Percentiles rank a stretch among this genome's conserved stretches.
These are phyloP conservation scores for Leucocoprinus birnbaumii DNA, from an alignment of 768 basidiomycete genomes.

Conservation along the genomic window DNA sequence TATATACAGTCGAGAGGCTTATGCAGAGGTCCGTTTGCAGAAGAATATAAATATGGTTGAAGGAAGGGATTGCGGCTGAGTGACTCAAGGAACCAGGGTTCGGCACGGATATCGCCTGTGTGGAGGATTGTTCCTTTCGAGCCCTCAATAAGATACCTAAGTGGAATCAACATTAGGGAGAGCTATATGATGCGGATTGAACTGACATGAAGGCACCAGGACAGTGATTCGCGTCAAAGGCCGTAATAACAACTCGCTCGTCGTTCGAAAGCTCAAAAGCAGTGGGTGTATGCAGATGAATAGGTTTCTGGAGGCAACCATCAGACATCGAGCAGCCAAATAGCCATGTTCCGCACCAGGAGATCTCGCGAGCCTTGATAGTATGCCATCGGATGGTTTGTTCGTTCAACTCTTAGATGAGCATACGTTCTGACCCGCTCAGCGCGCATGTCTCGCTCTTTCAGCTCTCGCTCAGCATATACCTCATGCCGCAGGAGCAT, in stretches of 20 bases:
- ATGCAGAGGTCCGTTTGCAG: conserved; percentile 17
- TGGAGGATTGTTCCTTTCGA: conserved; percentile 71
- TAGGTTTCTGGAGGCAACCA: conserved; percentile 50
- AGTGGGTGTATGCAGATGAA: conserved; percentile 66
- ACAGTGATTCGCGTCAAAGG: conserved; percentile 92
- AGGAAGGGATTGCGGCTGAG: conserved; percentile 70
- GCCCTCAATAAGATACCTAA: conserved; percentile 84
- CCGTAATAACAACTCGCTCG: conserved; percentile 68
- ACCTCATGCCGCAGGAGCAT: conserved; percentile 83
- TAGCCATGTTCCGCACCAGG: conserved; percentile 42
- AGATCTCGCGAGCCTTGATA: conserved; percentile 63
- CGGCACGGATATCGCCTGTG: conserved; percentile 92
- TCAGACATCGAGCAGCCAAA: neutral
- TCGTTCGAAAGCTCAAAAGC: conserved; percentile 51
- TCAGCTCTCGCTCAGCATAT: conserved; percentile 58
- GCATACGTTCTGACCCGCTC: conserved; percentile 57
- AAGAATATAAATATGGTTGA: conserved; percentile 58
- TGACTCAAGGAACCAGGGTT: conserved; percentile 73
- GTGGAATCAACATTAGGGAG: neutral
- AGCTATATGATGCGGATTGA: neutral
- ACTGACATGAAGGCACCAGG: conserved; percentile 90
- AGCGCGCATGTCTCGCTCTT: conserved; percentile 45
- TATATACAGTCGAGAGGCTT: conserved; percentile 74
- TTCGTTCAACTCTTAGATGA: conserved; percentile 62
- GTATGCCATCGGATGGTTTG: conserved; percentile 37